Evolutionary conservation across 345 rosid species (phyloP).

Genomic region (Pistacia atlantica): DNA sequence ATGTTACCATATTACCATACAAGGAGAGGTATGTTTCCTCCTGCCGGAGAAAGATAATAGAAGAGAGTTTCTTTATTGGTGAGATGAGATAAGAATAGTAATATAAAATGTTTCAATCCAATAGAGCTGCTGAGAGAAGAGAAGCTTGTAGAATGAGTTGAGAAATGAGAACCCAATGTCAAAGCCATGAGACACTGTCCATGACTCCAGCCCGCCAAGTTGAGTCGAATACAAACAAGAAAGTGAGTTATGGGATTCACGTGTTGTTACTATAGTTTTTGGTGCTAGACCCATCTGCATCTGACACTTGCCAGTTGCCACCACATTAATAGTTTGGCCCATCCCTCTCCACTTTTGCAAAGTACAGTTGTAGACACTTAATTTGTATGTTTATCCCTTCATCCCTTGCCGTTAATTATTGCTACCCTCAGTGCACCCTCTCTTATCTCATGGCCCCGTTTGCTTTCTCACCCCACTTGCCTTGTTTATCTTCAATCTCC

Average conservation of each 20-base stretch:
- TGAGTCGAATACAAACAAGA: background rate
- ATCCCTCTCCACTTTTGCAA: background rate
- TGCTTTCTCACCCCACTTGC: background rate
- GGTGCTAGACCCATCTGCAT: background rate
- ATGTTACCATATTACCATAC: background rate
- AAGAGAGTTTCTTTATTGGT: background rate
- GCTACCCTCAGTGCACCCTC: too few relatives aligned
- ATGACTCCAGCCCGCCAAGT: background rate
- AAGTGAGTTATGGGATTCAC: constrained; percentile 6
- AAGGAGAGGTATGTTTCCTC: background rate
- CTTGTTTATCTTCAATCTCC: background rate
- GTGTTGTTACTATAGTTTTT: background rate
- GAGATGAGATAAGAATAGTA: background rate
- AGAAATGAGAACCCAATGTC: too few relatives aligned
- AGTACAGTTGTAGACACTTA: background rate
- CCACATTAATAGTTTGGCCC: constrained; percentile 1
- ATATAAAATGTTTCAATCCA: too few relatives aligned
- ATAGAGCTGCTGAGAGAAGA: background rate
- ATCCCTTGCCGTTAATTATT: background rate
- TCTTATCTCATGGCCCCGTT: background rate
- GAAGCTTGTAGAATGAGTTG: background rate
- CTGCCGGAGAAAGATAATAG: background rate
- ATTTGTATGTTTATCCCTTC: background rate
- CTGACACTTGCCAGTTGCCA: constrained; percentile 2
- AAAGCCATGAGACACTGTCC: background rate